These are phyloP conservation scores for Zizania latifolia DNA, from an alignment of 176 grass and related monocot species.

Conservation along the genomic window DNA sequence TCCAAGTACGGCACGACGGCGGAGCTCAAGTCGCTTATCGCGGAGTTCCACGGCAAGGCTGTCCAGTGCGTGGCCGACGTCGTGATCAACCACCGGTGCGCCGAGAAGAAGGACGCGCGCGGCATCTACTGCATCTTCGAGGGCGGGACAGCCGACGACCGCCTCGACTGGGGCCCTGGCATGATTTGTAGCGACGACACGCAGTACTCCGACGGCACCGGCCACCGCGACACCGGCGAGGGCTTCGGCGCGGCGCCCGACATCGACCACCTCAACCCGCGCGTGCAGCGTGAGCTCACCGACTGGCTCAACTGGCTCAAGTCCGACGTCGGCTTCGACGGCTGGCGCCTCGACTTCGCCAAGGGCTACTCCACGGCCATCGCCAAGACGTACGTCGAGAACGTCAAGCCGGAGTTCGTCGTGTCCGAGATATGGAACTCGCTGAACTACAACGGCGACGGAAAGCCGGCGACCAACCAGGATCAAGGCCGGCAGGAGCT, in stretches of 20 bases:
- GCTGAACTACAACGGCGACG: constrained; percentile 38
- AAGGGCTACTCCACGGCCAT: constrained; percentile 52
- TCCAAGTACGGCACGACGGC: constrained; percentile 52
- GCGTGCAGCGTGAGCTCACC: constrained; percentile 54
- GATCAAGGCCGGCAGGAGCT: constrained; percentile 50
- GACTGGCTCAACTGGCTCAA: constrained; percentile 76
- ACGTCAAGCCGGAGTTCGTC: constrained; percentile 37
- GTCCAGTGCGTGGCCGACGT: constrained; percentile 56
- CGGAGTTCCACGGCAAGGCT: constrained; percentile 34
- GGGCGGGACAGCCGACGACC: constrained; percentile 54
- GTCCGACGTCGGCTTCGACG: constrained; percentile 57
- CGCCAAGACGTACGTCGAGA: constrained; percentile 40
- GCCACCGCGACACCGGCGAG: constrained; percentile 52
- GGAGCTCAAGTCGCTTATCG: constrained; percentile 50
- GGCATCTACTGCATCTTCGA: constrained; percentile 66
- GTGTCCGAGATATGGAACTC: constrained; percentile 70
- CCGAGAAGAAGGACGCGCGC: constrained; percentile 40
- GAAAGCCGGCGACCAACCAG: constrained; percentile 49
- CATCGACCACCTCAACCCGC: constrained; percentile 73
- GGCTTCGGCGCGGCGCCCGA: constrained; percentile 53
- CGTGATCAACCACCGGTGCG: constrained; percentile 74
- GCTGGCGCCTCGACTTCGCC: constrained; percentile 82
- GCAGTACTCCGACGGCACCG: constrained; percentile 43
- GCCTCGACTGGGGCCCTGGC: constrained; percentile 65
- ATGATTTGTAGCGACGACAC: constrained; percentile 63